Conservation (phyloP, 257 asterid species). For the Solanum chmielewskii region DNA sequence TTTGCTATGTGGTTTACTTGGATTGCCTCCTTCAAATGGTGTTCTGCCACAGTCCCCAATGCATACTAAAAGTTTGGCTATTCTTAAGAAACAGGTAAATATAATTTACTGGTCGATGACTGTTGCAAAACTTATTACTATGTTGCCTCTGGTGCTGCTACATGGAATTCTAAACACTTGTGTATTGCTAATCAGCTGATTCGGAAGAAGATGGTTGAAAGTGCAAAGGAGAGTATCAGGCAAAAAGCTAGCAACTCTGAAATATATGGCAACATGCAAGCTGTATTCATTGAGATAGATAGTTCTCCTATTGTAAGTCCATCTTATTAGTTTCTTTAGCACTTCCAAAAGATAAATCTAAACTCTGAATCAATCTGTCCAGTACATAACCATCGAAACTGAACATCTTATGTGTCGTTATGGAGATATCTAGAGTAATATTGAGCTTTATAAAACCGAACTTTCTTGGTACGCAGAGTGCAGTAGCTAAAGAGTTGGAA, state of each 20-base stretch:
- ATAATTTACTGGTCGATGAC: not conserved
- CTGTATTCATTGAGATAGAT: slow-evolving; percentile 41
- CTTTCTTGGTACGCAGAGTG: slow-evolving; percentile 11
- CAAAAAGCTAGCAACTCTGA: slow-evolving; percentile 31
- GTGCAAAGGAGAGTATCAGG: slow-evolving; percentile 39
- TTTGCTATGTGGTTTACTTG: slow-evolving; percentile 45
- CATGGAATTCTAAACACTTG: not conserved
- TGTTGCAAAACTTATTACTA: not conserved
- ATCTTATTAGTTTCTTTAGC: not conserved
- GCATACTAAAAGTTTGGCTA: slow-evolving; percentile 50
- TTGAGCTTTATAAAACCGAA: not conserved
- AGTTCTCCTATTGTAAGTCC: slow-evolving; percentile 30
- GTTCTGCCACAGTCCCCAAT: slow-evolving; percentile 63
- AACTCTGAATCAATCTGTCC: not conserved
- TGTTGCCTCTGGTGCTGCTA: not conserved
- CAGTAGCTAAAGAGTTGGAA: slow-evolving; percentile 29
- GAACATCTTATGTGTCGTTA: not conserved
- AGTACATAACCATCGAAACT: not conserved
- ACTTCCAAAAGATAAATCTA: not conserved
- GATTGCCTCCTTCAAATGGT: slow-evolving; percentile 63
- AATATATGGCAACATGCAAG: slow-evolving; percentile 52
- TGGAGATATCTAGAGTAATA: not conserved
- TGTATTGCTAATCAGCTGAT: slow-evolving; percentile 15
- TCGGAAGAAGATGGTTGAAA: slow-evolving; percentile 38
- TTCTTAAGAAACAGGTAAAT: slow-evolving; percentile 33